Percentiles rank a stretch among this genome's conserved stretches.
Conservation (phyloP, 176 grass and related monocot species). For the Thalia dealbata region DNA sequence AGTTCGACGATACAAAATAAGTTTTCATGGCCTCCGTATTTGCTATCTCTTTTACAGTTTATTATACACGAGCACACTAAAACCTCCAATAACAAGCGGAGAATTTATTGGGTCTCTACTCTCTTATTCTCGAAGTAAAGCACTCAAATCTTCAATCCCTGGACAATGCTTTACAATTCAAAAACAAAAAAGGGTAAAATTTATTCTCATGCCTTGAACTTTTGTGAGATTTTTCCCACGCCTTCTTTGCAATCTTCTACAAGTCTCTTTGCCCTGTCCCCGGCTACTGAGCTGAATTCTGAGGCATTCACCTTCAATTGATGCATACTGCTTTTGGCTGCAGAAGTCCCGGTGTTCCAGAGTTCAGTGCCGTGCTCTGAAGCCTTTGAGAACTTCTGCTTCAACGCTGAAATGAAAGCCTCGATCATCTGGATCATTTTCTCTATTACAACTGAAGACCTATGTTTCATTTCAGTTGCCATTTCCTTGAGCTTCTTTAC, state of each 20-base stretch:
- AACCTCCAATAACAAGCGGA: no score
- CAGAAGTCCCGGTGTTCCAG: conserved; percentile 22
- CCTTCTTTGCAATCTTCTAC: conserved; percentile 67
- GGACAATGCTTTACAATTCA: neutral
- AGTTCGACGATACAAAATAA: no score
- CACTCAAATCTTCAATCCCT: neutral
- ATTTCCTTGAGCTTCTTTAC: conserved; percentile 55
- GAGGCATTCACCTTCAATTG: conserved; percentile 22
- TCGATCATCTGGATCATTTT: conserved; percentile 57
- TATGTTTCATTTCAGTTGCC: conserved; percentile 37
- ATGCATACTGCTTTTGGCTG: conserved; percentile 30
- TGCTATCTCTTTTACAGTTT: no score
- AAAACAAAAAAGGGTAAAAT: neutral
- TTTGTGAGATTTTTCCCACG: conserved; percentile 59
- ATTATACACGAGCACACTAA: no score
- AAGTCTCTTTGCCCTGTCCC: conserved; percentile 33
- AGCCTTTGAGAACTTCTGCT: conserved; percentile 29
- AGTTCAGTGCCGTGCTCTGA: conserved; percentile 22
- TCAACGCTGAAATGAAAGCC: conserved; percentile 45
- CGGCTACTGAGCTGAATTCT: conserved; percentile 13
- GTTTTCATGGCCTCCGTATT: no score
- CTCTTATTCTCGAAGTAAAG: neutral
- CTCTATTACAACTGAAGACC: conserved; percentile 31
- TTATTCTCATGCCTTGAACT: conserved; percentile 39
- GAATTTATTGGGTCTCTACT: conserved; percentile 1